Base-by-base conservation (phyloP, 495 filamentous ascomycete genomes). In the Cercophora sp. region DNA sequence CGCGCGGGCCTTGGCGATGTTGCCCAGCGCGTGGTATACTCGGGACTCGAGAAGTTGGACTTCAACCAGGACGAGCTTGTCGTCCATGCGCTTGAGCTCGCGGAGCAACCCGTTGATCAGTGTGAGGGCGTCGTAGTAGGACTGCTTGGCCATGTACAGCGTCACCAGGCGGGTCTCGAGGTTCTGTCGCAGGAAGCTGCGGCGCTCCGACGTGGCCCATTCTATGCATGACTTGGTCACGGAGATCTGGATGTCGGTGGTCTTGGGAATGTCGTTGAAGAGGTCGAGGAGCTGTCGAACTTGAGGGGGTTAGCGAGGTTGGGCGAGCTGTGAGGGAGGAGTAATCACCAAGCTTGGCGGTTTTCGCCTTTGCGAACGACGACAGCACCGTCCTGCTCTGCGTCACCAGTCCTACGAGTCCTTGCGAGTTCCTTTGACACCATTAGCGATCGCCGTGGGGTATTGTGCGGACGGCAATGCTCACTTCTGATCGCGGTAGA, bases 171-270 rank as follows among this genome's bases (percentile, higher is more conserved):
- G 87, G 50, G 91, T 94, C 78, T 99, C 90, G 67, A 99, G 89
- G 71, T 92, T 93, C 76, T 99, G 93, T 47, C 93, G 91, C 42
- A 97, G 83, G 80, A 99, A 99, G 37, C 88, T 86, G 55, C 92
- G 86, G 45, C 88, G 84, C 71, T 96, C 91, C 32, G 89, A 85
- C 51, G 92, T 85, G 35, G 93, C 93, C 93, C 93, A 99, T 79
- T 97, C 93, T 79, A 99, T 97, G 76, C 91, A 96, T 63, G 91
- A 95, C 71, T 92, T 91, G 56, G 94, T 97, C 57, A 96, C 87
- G 68, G 86, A 73, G 60, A 91, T 86, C 74, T 97, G 93, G 70
- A 88, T 88, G 58, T 96, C 92, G 70, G 86, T 82, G 49, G 89
- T 91, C 70, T 96, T 87, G 41, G 93, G 93, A 57, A 96, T 96